Percentiles rank a stretch among this genome's conserved stretches.
phyloP scores from a whole-genome alignment of 768 basidiomycete genomes.

The Pholiota microspora region DNA sequence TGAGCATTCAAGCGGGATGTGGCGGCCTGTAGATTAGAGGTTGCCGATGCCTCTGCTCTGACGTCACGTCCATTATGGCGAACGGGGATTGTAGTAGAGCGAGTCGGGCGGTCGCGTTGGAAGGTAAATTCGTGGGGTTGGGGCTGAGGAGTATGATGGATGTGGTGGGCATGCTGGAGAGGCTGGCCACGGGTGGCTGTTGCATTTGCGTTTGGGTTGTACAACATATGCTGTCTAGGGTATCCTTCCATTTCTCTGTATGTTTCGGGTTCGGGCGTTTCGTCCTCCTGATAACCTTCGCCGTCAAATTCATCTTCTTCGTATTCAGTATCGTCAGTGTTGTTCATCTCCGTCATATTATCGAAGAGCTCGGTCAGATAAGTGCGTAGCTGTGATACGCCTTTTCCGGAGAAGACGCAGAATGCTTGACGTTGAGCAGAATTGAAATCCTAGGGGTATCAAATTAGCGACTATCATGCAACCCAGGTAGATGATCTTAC shows the following conservation, averaged over 20 bases:
- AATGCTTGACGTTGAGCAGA: slow-evolving; percentile 85
- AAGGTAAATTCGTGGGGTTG: slow-evolving; percentile 33
- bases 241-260: slow-evolving; percentile 32
- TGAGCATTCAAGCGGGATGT: slow-evolving; percentile 36
- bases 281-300: slow-evolving; percentile 46
- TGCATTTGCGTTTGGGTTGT: slow-evolving; percentile 18
- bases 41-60: slow-evolving; percentile 20
- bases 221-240: slow-evolving; percentile 26
- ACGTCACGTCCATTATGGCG: slow-evolving; percentile 13
- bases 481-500: slow-evolving; percentile 48
- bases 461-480: no score
- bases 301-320: slow-evolving; percentile 60
- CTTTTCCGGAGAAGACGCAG: slow-evolving; percentile 95
- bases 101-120: slow-evolving; percentile 30
- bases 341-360: slow-evolving; percentile 70
- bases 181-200: slow-evolving; percentile 12
- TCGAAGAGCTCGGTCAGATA: slow-evolving; percentile 78
- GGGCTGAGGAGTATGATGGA: slow-evolving; percentile 11
- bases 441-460: slow-evolving; percentile 75
- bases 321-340: slow-evolving; percentile 67
- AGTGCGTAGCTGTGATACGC: slow-evolving; percentile 77
- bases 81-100: slow-evolving; percentile 23
- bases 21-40: slow-evolving; percentile 31
- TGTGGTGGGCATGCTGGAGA: slow-evolving; percentile 11
- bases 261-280: slow-evolving; percentile 42